These are phyloP conservation scores for Colletotrichum musae DNA, from an alignment of 2,329 filamentous ascomycete species.

Conservation along the genomic window DNA sequence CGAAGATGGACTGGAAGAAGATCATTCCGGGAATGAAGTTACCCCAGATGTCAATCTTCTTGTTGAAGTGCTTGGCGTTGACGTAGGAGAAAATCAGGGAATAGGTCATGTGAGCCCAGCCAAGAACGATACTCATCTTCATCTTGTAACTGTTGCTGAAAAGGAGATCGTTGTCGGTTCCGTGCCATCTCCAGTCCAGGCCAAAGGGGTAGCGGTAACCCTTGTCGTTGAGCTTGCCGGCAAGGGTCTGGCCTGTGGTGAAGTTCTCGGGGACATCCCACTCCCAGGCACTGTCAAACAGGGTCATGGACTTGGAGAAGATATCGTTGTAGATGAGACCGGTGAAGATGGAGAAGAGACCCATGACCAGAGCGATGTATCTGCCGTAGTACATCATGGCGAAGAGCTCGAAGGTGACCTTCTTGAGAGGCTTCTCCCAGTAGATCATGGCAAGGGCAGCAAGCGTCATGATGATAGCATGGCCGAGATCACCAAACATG, in stretches of 20 bases:
- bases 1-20: conserved; percentile 99
- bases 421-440: conserved; percentile 93
- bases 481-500: conserved; percentile 99
- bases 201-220: conserved; percentile 95
- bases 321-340: conserved; percentile 98
- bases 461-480: conserved; percentile 89
- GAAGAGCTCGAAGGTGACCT: conserved; percentile 93
- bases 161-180: conserved; percentile 92
- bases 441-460: conserved; percentile 95
- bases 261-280: conserved; percentile 79
- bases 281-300: conserved; percentile 92
- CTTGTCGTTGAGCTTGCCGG: conserved; percentile 74
- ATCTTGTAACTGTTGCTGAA: conserved; percentile 99
- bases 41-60: conserved; percentile 94
- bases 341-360: conserved; percentile 95
- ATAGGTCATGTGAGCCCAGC: conserved; percentile 99
- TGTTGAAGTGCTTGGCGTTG: conserved; percentile 96
- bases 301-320: conserved; percentile 92
- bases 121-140: conserved; percentile 98
- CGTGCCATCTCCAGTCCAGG: conserved; percentile 97
- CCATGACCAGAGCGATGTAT: conserved; percentile 99
- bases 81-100: conserved; percentile 93
- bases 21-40: conserved; percentile 99
- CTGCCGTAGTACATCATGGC: conserved; percentile 99
- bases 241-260: conserved; percentile 74